Percentiles rank a stretch among this genome's conserved stretches.
These are phyloP conservation scores for Saussurea involucrata DNA, from an alignment of 129 eudicot species.

Conservation along the genomic window DNA sequence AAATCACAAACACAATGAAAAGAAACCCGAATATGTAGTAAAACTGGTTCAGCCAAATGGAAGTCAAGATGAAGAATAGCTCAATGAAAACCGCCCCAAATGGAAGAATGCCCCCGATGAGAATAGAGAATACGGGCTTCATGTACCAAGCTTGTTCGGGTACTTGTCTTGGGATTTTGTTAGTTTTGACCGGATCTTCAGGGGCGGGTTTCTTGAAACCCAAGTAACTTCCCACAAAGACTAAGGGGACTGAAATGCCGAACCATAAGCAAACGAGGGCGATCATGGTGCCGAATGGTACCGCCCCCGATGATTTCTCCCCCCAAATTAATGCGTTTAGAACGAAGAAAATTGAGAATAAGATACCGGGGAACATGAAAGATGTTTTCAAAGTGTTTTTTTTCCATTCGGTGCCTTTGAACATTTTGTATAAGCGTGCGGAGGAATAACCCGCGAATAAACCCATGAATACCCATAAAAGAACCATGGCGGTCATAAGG, in stretches of 20 bases:
- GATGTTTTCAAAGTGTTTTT: slow-evolving; percentile 78
- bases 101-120: slow-evolving; percentile 88
- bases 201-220: slow-evolving; percentile 84
- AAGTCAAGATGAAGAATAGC: slow-evolving; percentile 78
- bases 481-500: slow-evolving; percentile 94
- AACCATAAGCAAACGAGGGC: slow-evolving; percentile 88
- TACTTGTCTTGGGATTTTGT: slow-evolving; percentile 84
- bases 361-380: slow-evolving; percentile 83
- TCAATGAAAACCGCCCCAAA: slow-evolving; percentile 95
- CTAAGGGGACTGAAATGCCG: slow-evolving; percentile 95
- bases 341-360: slow-evolving; percentile 70
- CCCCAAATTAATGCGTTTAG: slow-evolving; percentile 90
- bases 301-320: slow-evolving; percentile 90
- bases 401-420: slow-evolving; percentile 94
- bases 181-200: slow-evolving; percentile 89
- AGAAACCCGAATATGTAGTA: slow-evolving; percentile 90
- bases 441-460: slow-evolving; percentile 83
- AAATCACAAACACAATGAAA: slow-evolving; percentile 78
- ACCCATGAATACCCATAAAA: slow-evolving; percentile 94
- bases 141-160: slow-evolving; percentile 98
- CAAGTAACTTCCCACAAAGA: slow-evolving; percentile 85
- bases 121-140: slow-evolving; percentile 80
- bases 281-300: slow-evolving; percentile 91
- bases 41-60: slow-evolving; percentile 90
- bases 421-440: slow-evolving; percentile 83